These are phyloP conservation scores for Nannochloropsis salina DNA, from an alignment of 108 stramenopile species.

Conservation along the genomic window DNA sequence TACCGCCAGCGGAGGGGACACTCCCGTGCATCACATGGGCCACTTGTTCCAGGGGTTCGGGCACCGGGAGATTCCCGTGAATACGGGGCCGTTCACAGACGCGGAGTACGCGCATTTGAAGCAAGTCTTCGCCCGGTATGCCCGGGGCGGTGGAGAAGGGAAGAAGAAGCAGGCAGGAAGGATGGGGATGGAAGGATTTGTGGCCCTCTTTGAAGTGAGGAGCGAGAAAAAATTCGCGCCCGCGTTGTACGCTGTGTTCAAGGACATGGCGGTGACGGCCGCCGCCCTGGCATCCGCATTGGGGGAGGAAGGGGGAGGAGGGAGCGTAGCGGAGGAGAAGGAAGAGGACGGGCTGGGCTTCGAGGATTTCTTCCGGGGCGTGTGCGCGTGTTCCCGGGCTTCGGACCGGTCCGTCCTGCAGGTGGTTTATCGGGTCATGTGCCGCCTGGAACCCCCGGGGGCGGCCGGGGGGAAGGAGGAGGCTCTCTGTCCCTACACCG, in stretches of 20 bases:
- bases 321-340: not conserved
- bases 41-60: not conserved
- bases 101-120: not conserved
- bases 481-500: not conserved
- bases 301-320: not conserved
- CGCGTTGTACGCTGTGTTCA: not conserved
- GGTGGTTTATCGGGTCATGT: not conserved
- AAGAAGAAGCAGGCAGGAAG: not conserved
- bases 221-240: not conserved
- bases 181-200: not conserved
- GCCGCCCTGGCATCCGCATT: not conserved
- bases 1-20: not conserved
- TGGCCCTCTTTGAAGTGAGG: not conserved
- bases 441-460: not conserved
- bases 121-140: not conserved
- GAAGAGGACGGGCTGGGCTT: not conserved
- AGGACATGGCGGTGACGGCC: not conserved
- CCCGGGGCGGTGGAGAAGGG: not conserved
- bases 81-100: constrained; percentile 1
- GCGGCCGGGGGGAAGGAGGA: not conserved
- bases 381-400: not conserved
- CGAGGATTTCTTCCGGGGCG: constrained; percentile 1
- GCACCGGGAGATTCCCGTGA: not conserved
- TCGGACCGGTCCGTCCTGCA: not conserved
- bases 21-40: not conserved